phyloP scores from a whole-genome alignment of 192 early-diverging fungal genomes.

The Endogone sp. region DNA sequence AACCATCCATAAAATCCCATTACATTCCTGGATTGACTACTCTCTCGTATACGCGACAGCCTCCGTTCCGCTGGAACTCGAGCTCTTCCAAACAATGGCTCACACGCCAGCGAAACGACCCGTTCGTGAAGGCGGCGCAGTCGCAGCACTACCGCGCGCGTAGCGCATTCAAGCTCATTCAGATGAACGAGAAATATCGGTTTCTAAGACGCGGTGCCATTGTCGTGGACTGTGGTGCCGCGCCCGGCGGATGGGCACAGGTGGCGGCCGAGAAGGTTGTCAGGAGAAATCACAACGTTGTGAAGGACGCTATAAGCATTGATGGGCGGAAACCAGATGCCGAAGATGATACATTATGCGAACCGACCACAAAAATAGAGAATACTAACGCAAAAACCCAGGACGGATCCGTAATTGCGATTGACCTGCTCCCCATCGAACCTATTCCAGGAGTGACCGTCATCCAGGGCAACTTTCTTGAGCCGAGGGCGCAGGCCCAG shows the following conservation, averaged over 20 bases:
- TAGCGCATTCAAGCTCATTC: conserved; percentile 70
- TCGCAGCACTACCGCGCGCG: conserved; percentile 62
- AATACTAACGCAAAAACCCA: background rate
- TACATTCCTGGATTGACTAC: too few relatives aligned
- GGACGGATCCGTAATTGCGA: conserved; percentile 52
- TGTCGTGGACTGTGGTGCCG: conserved; percentile 64
- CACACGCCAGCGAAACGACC: conserved; percentile 60
- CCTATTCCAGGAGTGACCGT: conserved; percentile 61
- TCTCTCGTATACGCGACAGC: too few relatives aligned
- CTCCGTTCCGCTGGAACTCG: conserved; percentile 6
- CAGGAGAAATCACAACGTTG: conserved; percentile 11
- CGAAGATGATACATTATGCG: background rate
- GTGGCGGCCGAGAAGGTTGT: conserved; percentile 46
- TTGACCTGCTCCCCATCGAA: conserved; percentile 69
- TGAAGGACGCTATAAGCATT: background rate
- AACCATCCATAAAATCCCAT: too few relatives aligned
- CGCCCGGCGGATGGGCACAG: conserved; percentile 81
- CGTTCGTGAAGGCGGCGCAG: conserved; percentile 56
- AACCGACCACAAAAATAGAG: background rate
- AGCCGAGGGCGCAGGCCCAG: conserved; percentile 27
- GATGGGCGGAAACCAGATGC: background rate
- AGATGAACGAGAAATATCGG: conserved; percentile 47
- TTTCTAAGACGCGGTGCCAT: conserved; percentile 16
- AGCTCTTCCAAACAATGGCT: conserved; percentile 58
- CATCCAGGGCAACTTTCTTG: conserved; percentile 67